Evolutionary conservation across 2,329 filamentous ascomycete genomes (phyloP).

Genomic region (Ophiostoma piceae): DNA sequence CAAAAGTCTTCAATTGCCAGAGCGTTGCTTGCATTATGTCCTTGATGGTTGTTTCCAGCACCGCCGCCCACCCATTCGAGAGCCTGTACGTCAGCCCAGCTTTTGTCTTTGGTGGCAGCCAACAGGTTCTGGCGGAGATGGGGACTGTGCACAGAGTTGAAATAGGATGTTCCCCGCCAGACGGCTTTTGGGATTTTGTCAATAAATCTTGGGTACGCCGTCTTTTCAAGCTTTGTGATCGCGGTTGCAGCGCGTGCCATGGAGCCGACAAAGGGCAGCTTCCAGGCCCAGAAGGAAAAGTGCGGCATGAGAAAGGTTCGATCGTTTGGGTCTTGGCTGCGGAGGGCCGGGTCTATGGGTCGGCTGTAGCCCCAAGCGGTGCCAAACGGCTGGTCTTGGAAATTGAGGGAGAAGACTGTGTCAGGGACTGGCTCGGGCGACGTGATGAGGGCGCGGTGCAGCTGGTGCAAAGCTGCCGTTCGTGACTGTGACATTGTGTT

Average conservation of each 20-base stretch:
- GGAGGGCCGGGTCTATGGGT: conserved; percentile 37
- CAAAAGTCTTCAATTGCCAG: conserved; percentile 47
- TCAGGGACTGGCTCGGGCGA: conserved; percentile 45
- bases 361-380: conserved; percentile 46
- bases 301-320: conserved; percentile 50
- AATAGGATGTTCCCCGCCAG: conserved; percentile 50
- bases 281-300: conserved; percentile 53
- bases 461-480: conserved; percentile 1
- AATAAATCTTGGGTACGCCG: background rate
- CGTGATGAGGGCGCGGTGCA: conserved; percentile 37
- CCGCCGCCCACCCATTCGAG: conserved; percentile 30
- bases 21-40: conserved; percentile 39
- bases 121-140: conserved; percentile 41
- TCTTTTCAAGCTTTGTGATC: background rate
- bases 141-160: conserved; percentile 42
- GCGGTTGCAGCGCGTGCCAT: conserved; percentile 36
- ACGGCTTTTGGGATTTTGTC: conserved; percentile 38
- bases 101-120: conserved; percentile 32
- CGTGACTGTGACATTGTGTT: background rate
- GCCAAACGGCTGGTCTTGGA: conserved; percentile 46
- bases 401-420: conserved; percentile 48
- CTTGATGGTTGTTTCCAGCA: conserved; percentile 19
- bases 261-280: conserved; percentile 46
- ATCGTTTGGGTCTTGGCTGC: conserved; percentile 27
- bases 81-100: conserved; percentile 47